Conservation (phyloP, 2,329 filamentous ascomycete species). For the Coleophoma cylindrospora region DNA sequence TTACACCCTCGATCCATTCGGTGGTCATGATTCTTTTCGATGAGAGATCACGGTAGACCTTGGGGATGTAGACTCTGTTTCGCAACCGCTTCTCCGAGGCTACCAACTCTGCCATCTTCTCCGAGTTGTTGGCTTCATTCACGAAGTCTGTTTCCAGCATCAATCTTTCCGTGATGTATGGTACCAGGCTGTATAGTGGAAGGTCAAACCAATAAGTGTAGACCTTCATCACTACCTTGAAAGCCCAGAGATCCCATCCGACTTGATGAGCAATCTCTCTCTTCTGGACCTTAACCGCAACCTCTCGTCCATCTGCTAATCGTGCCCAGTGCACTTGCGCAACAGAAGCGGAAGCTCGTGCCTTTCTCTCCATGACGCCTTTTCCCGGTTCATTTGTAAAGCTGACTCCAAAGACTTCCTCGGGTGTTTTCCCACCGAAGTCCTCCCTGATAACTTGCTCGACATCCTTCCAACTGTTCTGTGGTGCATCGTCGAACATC, state of each 20-base stretch:
- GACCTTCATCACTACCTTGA: conserved; percentile 77
- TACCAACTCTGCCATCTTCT: conserved; percentile 76
- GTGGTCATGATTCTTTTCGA: conserved; percentile 84
- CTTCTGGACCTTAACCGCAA: conserved; percentile 96
- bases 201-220: conserved; percentile 89
- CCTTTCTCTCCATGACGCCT: conserved; percentile 67
- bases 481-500: conserved; percentile 97
- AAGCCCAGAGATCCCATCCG: conserved; percentile 92
- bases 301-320: conserved; percentile 79
- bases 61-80: conserved; percentile 81
- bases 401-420: conserved; percentile 90
- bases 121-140: conserved; percentile 85
- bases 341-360: conserved; percentile 71
- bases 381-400: conserved; percentile 62
- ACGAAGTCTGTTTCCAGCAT: conserved; percentile 91
- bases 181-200: conserved; percentile 86
- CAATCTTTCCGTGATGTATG: conserved; percentile 89
- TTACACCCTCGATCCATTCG: conserved; percentile 95
- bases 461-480: conserved; percentile 83
- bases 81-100: conserved; percentile 69
- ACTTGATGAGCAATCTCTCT: conserved; percentile 88
- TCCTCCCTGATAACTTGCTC: conserved; percentile 83
- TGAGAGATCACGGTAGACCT: conserved; percentile 76
- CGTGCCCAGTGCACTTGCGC: conserved; percentile 96
- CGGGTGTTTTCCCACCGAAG: conserved; percentile 75